Evolutionary conservation across 768 basidiomycete species (phyloP), one percentile per base, ranked within the genome.

Genomic region (Peribolospora kevripleyi): DNA sequence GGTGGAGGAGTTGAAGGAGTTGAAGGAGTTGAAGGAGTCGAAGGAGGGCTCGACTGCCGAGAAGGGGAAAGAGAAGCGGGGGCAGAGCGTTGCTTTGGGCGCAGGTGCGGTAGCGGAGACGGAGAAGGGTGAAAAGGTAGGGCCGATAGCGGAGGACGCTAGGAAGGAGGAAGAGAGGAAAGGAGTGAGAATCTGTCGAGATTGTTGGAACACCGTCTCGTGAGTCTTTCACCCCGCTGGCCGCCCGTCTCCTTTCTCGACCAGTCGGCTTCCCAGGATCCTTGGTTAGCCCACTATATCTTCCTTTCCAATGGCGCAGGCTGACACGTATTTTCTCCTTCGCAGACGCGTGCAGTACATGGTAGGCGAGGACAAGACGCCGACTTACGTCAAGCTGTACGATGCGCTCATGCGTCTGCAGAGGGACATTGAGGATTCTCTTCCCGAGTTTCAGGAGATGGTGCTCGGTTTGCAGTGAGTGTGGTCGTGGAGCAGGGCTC

Each of bases 381-480:
- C 83, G 6, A 66, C 74, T 0, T 80, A 84, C 65, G 69, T 75
- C 37, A 74, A 74, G 61, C 70, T 90, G 39, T 82, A 93, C 65
- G 76, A 80, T 61, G 83, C 81, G 1, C 78, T 97, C 57, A 69
- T 84, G 43, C 65, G 63, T 45, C 69, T 93, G 6, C 88, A 98
- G 69, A 74, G 75, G 53, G 88, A 95, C 60, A 88, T 97, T n/a
- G 83, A 86, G 64, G 81, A 81, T 41, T 69, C 77, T 2, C 72
- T 97, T 4, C 86, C 87, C 3, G 77, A 80, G 59, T 90, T 91
- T 65, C 85, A 91, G 61, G 87, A 91, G 63, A 72, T 88, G 37
- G 66, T 93, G 39, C 65, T 82, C 46, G 75, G 73, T 7, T 70
- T 90, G 42, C 80, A 70, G 82, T 84, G 55, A 55, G 71, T 64